Base-by-base conservation (phyloP, 176 grass and related monocot genomes). In the Hordeum marinum region DNA sequence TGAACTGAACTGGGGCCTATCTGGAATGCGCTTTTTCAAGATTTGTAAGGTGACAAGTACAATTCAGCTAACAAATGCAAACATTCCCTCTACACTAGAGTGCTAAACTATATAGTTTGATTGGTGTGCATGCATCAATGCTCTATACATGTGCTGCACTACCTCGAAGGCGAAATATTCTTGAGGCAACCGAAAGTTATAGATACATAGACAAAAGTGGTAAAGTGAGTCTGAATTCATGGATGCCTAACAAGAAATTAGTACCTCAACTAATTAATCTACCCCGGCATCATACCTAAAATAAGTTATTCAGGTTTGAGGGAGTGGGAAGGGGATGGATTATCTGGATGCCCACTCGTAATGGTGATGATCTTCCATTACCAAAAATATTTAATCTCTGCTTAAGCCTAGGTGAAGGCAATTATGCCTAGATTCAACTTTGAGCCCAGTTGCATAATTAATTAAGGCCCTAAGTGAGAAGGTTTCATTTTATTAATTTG, bases 151-250 rank as follows among this genome's bases (percentile, higher is more conserved):
- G 73, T 86, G 79, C 66, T 55, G 34, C 83, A 65, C 62, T 77
- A 78, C 26, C 27, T 17, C 7, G 26, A 78, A 21, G 79, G 63
- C 1, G 4, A 83, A 67, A 83, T 83, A 87, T 90, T 86, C 43
- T 26, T 2, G 66, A 31, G 43, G 66, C 45, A 79, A 86, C 74
- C 80, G 48, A 90, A 87, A 87, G 89, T 52, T 7, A 18, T 52
- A 6, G 17, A 52, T 52, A 52, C 5, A 52, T 52, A 62, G 31
- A 68, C 37, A 62, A 52, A 75, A 74, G 76, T 79, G 24, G 18
- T 84, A 84, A 87, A 90, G 89, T 50, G 37, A 42, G 37, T 87
- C 34, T 79, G 59, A 90, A 80, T 87, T 64, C 60, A 75, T 80
- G 31, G 67, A 84, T 68, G 80, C 46, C 84, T 68, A 75, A 68